Evolutionary conservation across 139 green algal genomes (phyloP), one percentile per base, ranked within the genome.

Genomic region (Pseudopediastrum boryanum): DNA sequence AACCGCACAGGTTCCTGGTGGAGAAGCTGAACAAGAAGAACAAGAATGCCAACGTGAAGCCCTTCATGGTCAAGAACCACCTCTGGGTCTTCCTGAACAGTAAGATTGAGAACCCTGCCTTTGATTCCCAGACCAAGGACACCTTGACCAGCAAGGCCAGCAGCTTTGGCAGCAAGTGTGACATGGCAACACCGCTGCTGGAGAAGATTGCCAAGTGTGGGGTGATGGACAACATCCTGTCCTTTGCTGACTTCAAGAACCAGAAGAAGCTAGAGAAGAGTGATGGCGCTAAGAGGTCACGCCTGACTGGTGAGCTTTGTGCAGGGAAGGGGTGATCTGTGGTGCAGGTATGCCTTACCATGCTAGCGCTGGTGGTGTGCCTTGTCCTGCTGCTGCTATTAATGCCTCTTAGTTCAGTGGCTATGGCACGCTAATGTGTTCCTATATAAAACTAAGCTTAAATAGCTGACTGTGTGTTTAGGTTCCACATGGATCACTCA

Each of bases 121-220:
- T 99, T 77, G 97, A 99, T 85, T 98, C 93, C 1, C 87, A 97
- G 89, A 99, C 96, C 35, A 99, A 99, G 80, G 96, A 99, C 83
- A 98, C 89, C 21, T 85, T 99, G 39, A 99, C 94, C 1, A 92
- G 95, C 29, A 89, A 92, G 33, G 78, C 91, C 7, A 88, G 77
- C 67, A 88, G 81, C 80, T 99, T 99, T 92, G 97, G 97, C 12
- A 98, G 94, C 78, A 97, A 96, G 84, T 98, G 92, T 76, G 89
- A 96, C 72, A 81, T 99, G 69, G 75, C 89, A 0, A 85, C 94
- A 42, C 52, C 85, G n/a, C 92, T 98, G 42, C 75, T 98, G n/a
- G 97, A 99, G 78, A 97, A 97, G 73, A 77, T 97, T 41, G 71
- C 84, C 67, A 93, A 90, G 86, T 89, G 80, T 31, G 93, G 93